Conservation (phyloP, 192 early-diverging fungal genomes). For the Coemansia sp. region DNA sequence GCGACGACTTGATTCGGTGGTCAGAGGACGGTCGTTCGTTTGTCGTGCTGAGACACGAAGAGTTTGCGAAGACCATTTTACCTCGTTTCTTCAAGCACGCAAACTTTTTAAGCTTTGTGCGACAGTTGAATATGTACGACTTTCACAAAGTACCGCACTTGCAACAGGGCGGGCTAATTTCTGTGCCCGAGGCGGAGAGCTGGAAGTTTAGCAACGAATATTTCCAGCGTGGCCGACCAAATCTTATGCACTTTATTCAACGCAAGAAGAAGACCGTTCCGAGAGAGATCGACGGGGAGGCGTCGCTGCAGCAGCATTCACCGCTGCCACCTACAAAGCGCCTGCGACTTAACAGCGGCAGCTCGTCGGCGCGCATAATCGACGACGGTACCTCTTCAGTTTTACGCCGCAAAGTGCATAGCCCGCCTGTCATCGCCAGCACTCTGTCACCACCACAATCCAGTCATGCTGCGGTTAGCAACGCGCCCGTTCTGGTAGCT, state of each 20-base stretch:
- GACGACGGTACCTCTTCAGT: not conserved
- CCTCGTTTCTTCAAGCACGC: conserved; percentile 91
- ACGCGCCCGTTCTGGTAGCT: conserved; percentile 12
- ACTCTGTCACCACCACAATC: not conserved
- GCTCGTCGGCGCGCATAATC: not conserved
- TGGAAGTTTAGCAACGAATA: conserved; percentile 94
- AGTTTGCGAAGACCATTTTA: conserved; percentile 81
- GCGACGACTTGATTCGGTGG: conserved; percentile 90
- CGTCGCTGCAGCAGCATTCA: conserved; percentile 23
- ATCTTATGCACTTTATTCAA: conserved; percentile 83
- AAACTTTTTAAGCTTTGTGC: conserved; percentile 89
- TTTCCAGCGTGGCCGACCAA: conserved; percentile 87
- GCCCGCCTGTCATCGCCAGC: not conserved
- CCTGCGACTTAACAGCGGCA: conserved; percentile 10
- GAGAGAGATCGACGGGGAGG: not conserved
- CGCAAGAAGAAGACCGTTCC: conserved; percentile 66
- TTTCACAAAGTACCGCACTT: conserved; percentile 98
- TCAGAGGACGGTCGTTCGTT: conserved; percentile 86
- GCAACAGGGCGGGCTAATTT: conserved; percentile 85
- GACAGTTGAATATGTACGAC: conserved; percentile 95
- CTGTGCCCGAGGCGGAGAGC: conserved; percentile 72
- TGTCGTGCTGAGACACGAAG: conserved; percentile 72
- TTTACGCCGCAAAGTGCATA: conserved; percentile 23
- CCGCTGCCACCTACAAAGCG: conserved; percentile 35
- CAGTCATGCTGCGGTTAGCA: not conserved